A percentile compares a stretch with the other conserved stretches of the same genome.
phyloP scores from a whole-genome alignment of 768 basidiomycete genomes.

The Cyathus striatus region DNA sequence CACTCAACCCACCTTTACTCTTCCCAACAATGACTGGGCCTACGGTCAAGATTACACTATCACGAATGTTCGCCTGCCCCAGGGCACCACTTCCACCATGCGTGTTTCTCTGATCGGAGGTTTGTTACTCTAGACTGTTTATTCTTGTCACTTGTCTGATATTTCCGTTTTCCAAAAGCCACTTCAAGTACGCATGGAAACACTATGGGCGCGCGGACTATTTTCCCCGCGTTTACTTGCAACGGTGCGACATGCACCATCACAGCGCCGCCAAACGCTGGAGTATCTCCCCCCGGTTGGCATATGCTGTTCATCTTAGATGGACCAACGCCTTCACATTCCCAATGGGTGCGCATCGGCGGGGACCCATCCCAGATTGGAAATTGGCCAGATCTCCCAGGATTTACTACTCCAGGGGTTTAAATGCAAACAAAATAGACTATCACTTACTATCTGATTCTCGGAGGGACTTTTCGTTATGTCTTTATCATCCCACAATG shows the following conservation, averaged over 20 bases:
- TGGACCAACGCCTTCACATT: constrained; percentile 73
- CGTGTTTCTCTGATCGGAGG: constrained; percentile 63
- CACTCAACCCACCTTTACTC: constrained; percentile 56
- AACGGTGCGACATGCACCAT: constrained; percentile 71
- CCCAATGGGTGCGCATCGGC: constrained; percentile 73
- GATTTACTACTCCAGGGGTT: constrained; percentile 64
- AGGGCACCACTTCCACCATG: constrained; percentile 39
- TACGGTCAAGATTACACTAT: constrained; percentile 54
- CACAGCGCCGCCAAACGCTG: constrained; percentile 66
- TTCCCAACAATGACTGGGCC: constrained; percentile 57
- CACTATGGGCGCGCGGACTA: constrained; percentile 63
- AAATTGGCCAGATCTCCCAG: constrained; percentile 68
- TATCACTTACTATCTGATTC: no score
- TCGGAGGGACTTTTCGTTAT: no score
- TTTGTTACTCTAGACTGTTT: constrained; percentile 19
- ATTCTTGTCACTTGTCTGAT: constrained; percentile 3
- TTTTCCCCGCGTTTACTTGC: constrained; percentile 73
- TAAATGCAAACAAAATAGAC: no score
- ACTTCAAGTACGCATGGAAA: constrained; percentile 78
- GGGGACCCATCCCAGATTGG: constrained; percentile 68
- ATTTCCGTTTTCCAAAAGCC: constrained; percentile 31
- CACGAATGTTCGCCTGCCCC: constrained; percentile 36
- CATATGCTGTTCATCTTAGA: constrained; percentile 73
- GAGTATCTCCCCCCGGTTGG: constrained; percentile 72
- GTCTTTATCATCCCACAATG: no score